These are phyloP conservation scores for Podospora sp. DNA, from an alignment of 495 filamentous ascomycete genomes.

Conservation along the genomic window DNA sequence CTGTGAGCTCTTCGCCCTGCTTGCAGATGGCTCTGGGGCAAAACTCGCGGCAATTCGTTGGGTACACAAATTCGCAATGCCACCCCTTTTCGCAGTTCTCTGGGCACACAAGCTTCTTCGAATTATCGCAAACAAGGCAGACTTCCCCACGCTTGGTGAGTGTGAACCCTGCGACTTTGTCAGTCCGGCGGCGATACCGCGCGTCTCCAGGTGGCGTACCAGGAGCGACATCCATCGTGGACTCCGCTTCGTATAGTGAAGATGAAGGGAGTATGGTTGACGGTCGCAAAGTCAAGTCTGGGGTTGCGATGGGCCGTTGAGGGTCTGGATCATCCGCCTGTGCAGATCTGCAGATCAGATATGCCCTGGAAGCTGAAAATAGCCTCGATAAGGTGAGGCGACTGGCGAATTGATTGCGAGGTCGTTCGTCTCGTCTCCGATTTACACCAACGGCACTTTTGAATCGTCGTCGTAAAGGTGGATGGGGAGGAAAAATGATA, in stretches of 20 bases:
- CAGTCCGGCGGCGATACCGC: constrained; percentile 6
- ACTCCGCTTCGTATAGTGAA: constrained; percentile 24
- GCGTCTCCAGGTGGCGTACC: constrained; percentile 13
- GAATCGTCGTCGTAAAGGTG: background rate
- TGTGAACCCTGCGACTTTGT: constrained; percentile 4
- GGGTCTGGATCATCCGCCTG: constrained; percentile 20
- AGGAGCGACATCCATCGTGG: constrained; percentile 6
- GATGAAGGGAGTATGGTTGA: background rate
- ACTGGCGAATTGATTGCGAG: background rate
- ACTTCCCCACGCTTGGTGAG: constrained; percentile 29
- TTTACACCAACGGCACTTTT: background rate
- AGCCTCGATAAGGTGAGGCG: background rate
- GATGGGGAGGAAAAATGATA: background rate
- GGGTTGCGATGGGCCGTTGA: background rate
- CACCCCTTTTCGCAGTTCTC: constrained; percentile 23
- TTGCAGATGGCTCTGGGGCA: constrained; percentile 47
- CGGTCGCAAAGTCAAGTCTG: background rate
- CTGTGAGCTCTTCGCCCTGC: constrained; percentile 24
- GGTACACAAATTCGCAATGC: constrained; percentile 42
- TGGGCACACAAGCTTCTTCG: constrained; percentile 31
- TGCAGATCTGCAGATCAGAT: constrained; percentile 29
- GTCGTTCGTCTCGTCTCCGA: background rate
- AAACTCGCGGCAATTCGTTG: constrained; percentile 31
- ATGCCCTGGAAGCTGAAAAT: background rate
- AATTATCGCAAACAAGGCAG: constrained; percentile 30